Evolutionary conservation across 2,329 filamentous ascomycete species (phyloP), one percentile per base, ranked within the genome.

Genomic region (Beauveria scarabaeidicola): DNA sequence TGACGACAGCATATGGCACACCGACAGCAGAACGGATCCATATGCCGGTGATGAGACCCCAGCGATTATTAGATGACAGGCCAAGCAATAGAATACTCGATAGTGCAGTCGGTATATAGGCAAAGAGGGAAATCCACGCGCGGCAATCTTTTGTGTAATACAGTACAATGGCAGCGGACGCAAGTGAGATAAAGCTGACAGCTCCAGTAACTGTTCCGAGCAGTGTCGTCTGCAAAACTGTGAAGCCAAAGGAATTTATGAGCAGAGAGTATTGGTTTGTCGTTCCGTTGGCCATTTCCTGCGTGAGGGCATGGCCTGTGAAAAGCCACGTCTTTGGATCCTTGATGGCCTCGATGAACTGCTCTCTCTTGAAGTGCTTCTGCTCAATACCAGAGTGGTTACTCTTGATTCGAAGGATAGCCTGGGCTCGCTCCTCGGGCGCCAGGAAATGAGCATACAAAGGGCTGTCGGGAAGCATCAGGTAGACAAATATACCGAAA

Each of bases 171-270:
- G 62, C 61, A 1, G 62, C 53, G 13, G 32, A 10, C 6, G 57
- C 54, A 6, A 63, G 61, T 1, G 52, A 62, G 6, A 57, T 36
- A 19, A 63, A 63, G 5, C 58, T 48, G 38, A 62, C 40, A 19
- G 53, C 62, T 15, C 62, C 62, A 3, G 53, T 55, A 2, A 62
- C 62, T n/a, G 7, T 38, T 0, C 63, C 61, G 8, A 66, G 65
- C 25, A 69, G 65, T 0, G 72, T 74, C 10, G 72, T 73, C 40
- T 73, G 70, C 48, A 69, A 66, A 44, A 64, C 72, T 13, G 63
- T 71, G 61, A 77, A 78, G 3, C 75, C 75, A 53, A 77, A 77
- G 0, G 73, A 75, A 27, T 75, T 76, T 62, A 77, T 74, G 48
- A 77, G 74, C 0, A 78, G 66, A 0, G 73, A 74, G 17, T 66